phyloP scores from a whole-genome alignment of 1,284 basidiomycete species.

The Psilocybe mexicana region DNA sequence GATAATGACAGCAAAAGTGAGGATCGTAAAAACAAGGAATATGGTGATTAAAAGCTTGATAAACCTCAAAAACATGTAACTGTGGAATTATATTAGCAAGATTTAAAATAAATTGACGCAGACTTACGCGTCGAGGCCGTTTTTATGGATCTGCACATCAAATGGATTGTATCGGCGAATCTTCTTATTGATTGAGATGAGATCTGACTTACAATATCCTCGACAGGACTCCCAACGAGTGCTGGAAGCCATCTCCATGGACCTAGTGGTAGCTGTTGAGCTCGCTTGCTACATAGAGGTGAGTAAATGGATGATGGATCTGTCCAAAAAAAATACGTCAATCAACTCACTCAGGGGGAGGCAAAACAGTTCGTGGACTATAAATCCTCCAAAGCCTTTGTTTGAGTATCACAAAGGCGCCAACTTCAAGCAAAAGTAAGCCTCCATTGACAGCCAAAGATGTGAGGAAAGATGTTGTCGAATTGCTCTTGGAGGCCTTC shows the following conservation, averaged over 20 bases:
- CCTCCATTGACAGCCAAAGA: constrained; percentile 53
- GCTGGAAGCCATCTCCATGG: constrained; percentile 51
- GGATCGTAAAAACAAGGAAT: constrained; percentile 62
- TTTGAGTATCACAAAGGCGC: constrained; percentile 54
- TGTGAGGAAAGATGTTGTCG: constrained; percentile 55
- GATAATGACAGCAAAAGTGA: constrained; percentile 59
- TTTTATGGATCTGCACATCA: constrained; percentile 46
- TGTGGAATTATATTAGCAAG: constrained; percentile 16
- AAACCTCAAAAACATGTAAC: constrained; percentile 67
- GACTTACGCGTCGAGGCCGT: constrained; percentile 70
- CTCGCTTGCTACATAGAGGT: constrained; percentile 40
- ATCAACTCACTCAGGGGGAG: constrained; percentile 45
- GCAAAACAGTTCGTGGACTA: constrained; percentile 57
- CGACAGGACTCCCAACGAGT: constrained; percentile 37
- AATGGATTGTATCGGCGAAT: background rate
- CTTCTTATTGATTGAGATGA: background rate
- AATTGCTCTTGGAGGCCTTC: constrained; percentile 30
- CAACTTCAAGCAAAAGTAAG: constrained; percentile 53
- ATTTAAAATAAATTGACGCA: background rate
- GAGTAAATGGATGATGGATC: background rate
- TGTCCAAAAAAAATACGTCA: background rate
- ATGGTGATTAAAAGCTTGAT: constrained; percentile 65
- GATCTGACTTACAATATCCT: constrained; percentile 43
- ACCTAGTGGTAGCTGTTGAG: constrained; percentile 40
- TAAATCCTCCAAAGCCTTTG: constrained; percentile 49